These are phyloP conservation scores for Combretum micranthum DNA, from an alignment of 345 rosid genomes.

Conservation along the genomic window DNA sequence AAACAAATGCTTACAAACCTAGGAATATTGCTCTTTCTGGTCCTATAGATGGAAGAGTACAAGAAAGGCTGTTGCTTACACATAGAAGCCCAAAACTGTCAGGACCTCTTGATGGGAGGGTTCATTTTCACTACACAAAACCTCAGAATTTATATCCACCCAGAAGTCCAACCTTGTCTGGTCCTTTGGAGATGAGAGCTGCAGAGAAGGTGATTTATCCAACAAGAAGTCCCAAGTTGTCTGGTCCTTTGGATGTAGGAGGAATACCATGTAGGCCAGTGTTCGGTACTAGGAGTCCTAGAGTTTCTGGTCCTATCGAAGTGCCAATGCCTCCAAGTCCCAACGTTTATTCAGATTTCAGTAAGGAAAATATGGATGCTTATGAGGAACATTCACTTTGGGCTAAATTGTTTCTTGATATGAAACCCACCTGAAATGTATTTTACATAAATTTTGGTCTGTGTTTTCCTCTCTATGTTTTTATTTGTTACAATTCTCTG, in stretches of 20 bases:
- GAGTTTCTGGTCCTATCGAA: constrained; percentile 1
- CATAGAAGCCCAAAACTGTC: constrained; percentile 8
- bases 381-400: constrained; percentile 43
- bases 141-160: not conserved
- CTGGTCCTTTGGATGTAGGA: constrained; percentile 32
- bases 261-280: not conserved
- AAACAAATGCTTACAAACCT: constrained; percentile 17
- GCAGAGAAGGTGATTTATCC: constrained; percentile 20
- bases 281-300: constrained; percentile 13
- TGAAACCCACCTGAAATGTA: constrained; percentile 71
- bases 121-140: not conserved
- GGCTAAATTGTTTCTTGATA: constrained; percentile 59
- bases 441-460: not conserved
- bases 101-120: not conserved
- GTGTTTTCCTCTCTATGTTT: not conserved
- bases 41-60: constrained; percentile 39
- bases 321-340: constrained; percentile 6
- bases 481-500: not conserved
- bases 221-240: constrained; percentile 35
- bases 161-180: not conserved
- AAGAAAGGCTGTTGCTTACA: constrained; percentile 22
- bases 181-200: constrained; percentile 9
- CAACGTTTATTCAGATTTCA: not conserved
- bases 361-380: constrained; percentile 17
- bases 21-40: constrained; percentile 60